Evolutionary conservation across 148 eudicot species (phyloP).

Genomic region (Vaccinium corymbosum): DNA sequence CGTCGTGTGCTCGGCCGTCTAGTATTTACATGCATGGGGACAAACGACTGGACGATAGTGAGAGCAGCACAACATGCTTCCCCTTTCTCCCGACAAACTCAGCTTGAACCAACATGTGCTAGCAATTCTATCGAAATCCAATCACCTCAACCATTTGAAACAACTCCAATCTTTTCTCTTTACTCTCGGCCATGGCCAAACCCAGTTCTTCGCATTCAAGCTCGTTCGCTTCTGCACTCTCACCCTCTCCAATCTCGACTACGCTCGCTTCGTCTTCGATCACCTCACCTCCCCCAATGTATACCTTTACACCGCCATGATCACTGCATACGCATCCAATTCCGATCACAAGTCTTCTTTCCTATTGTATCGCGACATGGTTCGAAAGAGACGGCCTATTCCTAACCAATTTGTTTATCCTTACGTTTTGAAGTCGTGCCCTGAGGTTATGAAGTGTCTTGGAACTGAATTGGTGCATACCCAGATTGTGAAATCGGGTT

Average conservation of each 20-base stretch:
- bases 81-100: constrained; percentile 9
- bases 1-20: too few species aligned
- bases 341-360: constrained; percentile 33
- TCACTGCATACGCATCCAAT: constrained; percentile 49
- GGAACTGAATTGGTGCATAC: constrained; percentile 60
- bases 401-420: constrained; percentile 65
- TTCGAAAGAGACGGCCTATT: constrained; percentile 23
- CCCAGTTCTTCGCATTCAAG: constrained; percentile 59
- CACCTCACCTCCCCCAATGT: constrained; percentile 47
- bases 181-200: constrained; percentile 52
- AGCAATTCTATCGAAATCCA: constrained; percentile 33
- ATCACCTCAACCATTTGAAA: constrained; percentile 44
- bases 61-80: constrained; percentile 21
- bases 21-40: neutral
- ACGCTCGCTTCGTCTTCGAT: constrained; percentile 56
- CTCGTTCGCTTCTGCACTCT: constrained; percentile 55
- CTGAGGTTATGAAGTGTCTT: constrained; percentile 30
- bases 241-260: constrained; percentile 38
- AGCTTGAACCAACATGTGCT: constrained; percentile 25
- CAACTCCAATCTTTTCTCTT: constrained; percentile 61
- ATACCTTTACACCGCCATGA: constrained; percentile 64
- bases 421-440: constrained; percentile 43
- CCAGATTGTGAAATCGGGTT: constrained; percentile 63
- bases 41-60: neutral
- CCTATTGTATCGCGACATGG: constrained; percentile 42